Evolutionary conservation across 2,329 filamentous ascomycete genomes (phyloP), one percentile per base, ranked within the genome.

Genomic region (Verruconis gallopava): DNA sequence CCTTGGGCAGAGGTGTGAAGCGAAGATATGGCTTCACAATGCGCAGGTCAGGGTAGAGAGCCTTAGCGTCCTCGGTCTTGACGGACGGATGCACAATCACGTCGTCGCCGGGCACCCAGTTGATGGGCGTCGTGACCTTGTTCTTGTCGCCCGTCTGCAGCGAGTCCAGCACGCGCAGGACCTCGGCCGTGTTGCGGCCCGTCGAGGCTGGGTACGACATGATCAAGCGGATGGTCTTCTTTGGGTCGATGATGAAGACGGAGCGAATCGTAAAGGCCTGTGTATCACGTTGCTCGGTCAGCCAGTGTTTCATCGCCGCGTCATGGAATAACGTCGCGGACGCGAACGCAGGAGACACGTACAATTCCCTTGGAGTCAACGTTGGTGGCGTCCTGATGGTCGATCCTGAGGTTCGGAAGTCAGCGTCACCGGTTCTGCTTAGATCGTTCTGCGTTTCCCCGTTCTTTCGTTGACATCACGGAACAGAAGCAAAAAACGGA

Each of bases 171-270:
- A 70, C 64, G 47, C 67, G 66, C 19, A 71, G 61, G 11, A 71
- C 67, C 56, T 71, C 67, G 37, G 67, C 66, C 30, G 66, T 67
- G 63, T 71, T 71, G 52, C 67, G 65, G 46, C 74, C 73, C 30
- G 73, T 77, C 42, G 70, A 74, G 38, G 74, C 74, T 19, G 73
- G 73, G 65, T 78, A 78, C 47, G 70, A 70, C 46, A 78, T 63
- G 53, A 76, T 77, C 43, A 71, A 65, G 50, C 73, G 72, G 55
- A 78, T 77, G 47, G 67, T 75, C 68, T 76, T 76, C 63, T 71
- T 72, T 44, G 73, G 74, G 63, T 78, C 73, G 58, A 78, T 75
- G 59, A 77, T 62, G 63, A 77, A 78, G 55, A 78, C 73, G 43
- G 70, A 74, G 56, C 74, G 73, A 60, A 77, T 77, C 54, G 73